phyloP scores from a whole-genome alignment of 495 filamentous ascomycete species.

The Penicillium atrosanguineum region DNA sequence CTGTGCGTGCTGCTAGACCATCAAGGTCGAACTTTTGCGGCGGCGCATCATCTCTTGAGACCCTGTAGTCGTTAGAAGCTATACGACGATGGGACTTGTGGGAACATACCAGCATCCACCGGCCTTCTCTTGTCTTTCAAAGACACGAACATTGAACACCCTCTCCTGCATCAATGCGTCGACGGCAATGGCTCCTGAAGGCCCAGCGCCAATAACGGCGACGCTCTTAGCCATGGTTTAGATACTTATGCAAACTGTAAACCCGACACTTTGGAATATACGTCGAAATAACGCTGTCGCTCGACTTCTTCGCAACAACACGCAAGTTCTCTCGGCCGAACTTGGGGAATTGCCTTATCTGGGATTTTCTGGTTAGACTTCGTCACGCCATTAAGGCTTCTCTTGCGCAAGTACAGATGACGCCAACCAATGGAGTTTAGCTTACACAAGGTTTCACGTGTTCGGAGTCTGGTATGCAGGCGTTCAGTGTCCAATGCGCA shows the following conservation, averaged over 20 bases:
- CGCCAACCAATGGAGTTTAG: background rate
- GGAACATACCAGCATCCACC: conserved; percentile 54
- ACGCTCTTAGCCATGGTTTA: conserved; percentile 43
- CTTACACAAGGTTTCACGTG: background rate
- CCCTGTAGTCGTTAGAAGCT: conserved; percentile 28
- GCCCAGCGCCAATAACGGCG: conserved; percentile 59
- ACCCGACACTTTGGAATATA: background rate
- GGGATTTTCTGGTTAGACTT: conserved; percentile 9
- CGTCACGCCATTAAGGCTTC: conserved; percentile 24
- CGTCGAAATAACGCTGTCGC: background rate
- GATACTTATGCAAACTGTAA: background rate
- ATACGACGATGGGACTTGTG: background rate
- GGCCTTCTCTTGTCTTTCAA: conserved; percentile 55
- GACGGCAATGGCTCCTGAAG: conserved; percentile 56
- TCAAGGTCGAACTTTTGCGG: conserved; percentile 37
- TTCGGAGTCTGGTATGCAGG: background rate
- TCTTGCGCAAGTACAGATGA: conserved; percentile 14
- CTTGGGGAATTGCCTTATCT: conserved; percentile 5
- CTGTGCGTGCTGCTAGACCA: conserved; percentile 40
- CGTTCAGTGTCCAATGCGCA: background rate
- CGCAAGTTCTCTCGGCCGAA: conserved; percentile 21
- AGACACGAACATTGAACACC: conserved; percentile 56
- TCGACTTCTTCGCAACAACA: background rate
- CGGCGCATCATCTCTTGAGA: conserved; percentile 37
- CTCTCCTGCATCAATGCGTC: conserved; percentile 57